Base-by-base conservation (phyloP, 495 filamentous ascomycete species). In the Chaetomidium leptoderma region DNA sequence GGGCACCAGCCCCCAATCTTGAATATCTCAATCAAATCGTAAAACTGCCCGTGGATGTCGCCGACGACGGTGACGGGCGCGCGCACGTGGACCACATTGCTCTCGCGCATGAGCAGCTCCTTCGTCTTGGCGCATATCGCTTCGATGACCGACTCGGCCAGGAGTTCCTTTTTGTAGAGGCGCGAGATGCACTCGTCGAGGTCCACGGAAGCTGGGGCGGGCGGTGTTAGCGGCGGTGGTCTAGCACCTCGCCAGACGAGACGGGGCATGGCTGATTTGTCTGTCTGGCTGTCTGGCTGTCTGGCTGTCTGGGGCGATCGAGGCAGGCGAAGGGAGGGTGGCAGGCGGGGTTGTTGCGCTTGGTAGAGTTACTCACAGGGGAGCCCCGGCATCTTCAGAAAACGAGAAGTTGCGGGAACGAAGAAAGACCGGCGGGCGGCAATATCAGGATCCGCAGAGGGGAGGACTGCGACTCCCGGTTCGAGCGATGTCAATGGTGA, bases 91-190 rank as follows among this genome's bases (percentile, higher is more conserved):
- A 98, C 93, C 48, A 98, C 93, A 78, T 98, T 98, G 80, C 92
- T 97, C 82, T 98, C 93, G 70, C 93, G 95, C 93, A 98, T 98
- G 60, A 98, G 79, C 55, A 97, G 81, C 73, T 98, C 93, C 63
- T 98, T 98, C 13, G 95, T 91, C 72, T 98, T 98, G 66, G 93
- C 91, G 72, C 93, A 98, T 84, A 98, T 95, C 66, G 95, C 93
- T 75, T 98, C 93, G 70, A 98, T 92, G 42, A 98, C 95, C 8
- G 92, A 95, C 74, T 98, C 93, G 45, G 95, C 93, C 24, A 98
- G 80, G 50, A 98, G 80, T 70, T 97, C 92, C 72, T 97, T 97
- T 59, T 90, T 89, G 73, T 97, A 96, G 26, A 98, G 84, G 55
- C 93, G 84, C 66, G 87, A 83, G 74, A 98, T 97, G 75, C 93